These are phyloP conservation scores for Tricholomella constricta DNA, from an alignment of 768 basidiomycete genomes.

Conservation along the genomic window DNA sequence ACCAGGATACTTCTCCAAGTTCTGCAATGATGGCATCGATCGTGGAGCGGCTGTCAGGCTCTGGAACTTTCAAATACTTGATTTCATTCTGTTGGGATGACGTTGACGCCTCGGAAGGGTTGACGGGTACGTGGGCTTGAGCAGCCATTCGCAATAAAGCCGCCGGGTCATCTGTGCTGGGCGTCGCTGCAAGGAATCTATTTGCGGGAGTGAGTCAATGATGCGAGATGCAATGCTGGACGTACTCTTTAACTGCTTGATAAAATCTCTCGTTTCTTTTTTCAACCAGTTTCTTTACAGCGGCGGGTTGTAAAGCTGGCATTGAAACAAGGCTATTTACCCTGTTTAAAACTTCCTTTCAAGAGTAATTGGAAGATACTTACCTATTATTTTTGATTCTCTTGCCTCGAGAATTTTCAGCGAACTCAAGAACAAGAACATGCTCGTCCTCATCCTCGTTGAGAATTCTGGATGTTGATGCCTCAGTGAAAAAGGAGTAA, in stretches of 20 bases:
- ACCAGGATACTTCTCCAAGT: conserved; percentile 61
- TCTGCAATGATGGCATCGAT: conserved; percentile 62
- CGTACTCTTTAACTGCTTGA: conserved; percentile 70
- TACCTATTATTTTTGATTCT: conserved; percentile 32
- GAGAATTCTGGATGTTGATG: conserved; percentile 26
- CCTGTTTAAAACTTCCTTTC: background rate
- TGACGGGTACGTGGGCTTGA: conserved; percentile 68
- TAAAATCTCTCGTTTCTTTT: conserved; percentile 66
- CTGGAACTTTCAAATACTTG: conserved; percentile 33
- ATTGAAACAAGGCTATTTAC: conserved; percentile 19
- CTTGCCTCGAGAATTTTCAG: conserved; percentile 37
- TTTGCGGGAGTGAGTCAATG: background rate
- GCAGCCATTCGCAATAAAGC: conserved; percentile 66
- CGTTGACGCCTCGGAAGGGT: conserved; percentile 39
- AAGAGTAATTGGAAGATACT: background rate
- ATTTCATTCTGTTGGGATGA: conserved; percentile 5
- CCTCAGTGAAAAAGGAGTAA: conserved; percentile 30
- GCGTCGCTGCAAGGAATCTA: conserved; percentile 62
- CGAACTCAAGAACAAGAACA: conserved; percentile 50
- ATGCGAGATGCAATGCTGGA: background rate
- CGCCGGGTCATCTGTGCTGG: conserved; percentile 59
- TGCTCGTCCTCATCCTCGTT: conserved; percentile 30
- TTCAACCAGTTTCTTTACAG: conserved; percentile 70
- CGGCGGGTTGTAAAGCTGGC: conserved; percentile 51
- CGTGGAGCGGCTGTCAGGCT: conserved; percentile 53